A percentile compares a stretch with the other conserved stretches of the same genome.
These are phyloP conservation scores for Blastocystis sp. DNA, from an alignment of 352 stramenopile species.

Conservation along the genomic window DNA sequence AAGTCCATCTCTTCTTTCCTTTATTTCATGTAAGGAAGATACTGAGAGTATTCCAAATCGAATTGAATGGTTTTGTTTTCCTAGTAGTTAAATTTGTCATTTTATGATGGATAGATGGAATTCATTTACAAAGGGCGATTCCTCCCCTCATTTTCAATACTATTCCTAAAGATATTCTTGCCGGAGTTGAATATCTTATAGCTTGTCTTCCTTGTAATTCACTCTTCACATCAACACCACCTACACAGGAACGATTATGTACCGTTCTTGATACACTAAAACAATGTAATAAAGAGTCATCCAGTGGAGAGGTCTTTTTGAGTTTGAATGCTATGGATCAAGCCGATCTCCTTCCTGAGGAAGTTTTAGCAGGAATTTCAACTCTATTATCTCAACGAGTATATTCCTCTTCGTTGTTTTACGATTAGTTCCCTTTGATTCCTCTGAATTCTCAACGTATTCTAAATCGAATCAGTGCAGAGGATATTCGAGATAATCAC, in stretches of 20 bases:
- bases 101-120: conserved; percentile 27
- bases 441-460: not conserved
- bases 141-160: not conserved
- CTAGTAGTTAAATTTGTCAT: not conserved
- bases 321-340: not conserved
- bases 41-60: not conserved
- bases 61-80: conserved; percentile 58
- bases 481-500: not conserved
- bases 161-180: conserved; percentile 13
- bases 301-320: not conserved
- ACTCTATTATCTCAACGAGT: not conserved
- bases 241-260: not conserved
- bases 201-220: conserved; percentile 17
- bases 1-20: not conserved
- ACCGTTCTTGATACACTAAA: not conserved
- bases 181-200: conserved; percentile 23
- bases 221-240: not conserved
- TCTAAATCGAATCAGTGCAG: conserved; percentile 13
- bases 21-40: not conserved
- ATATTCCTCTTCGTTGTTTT: not conserved
- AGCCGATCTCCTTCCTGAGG: conserved; percentile 19
- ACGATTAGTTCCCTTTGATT: conserved; percentile 1
- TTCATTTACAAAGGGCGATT: conserved; percentile 5
- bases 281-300: not conserved
- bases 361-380: not conserved